phyloP scores from a whole-genome alignment of 169 alveolate genomes.

The Plasmodium vinckei region DNA sequence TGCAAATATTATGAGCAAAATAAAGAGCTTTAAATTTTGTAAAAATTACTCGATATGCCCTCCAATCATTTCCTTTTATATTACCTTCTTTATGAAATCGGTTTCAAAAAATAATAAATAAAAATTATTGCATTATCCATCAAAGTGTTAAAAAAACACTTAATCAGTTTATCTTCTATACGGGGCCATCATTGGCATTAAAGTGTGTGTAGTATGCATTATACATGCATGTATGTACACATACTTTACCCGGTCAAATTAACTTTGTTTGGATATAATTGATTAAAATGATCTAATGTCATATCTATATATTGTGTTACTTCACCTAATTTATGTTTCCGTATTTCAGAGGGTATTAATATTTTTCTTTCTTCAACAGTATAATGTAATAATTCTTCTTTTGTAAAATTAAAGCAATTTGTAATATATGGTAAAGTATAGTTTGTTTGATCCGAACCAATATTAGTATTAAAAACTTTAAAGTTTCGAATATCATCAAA shows the following conservation, averaged over 20 bases:
- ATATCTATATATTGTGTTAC: slow-evolving; percentile 61
- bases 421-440: slow-evolving; percentile 34
- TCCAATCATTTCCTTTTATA: no score
- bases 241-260: slow-evolving; percentile 24
- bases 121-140: no score
- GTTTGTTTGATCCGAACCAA: neutral
- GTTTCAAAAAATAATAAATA: no score
- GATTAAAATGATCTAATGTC: slow-evolving; percentile 35
- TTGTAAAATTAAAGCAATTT: slow-evolving; percentile 64
- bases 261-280: slow-evolving; percentile 58
- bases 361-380: slow-evolving; percentile 73
- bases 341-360: slow-evolving; percentile 29
- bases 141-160: no score
- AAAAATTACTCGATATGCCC: no score
- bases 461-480: slow-evolving; percentile 33
- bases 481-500: slow-evolving; percentile 66
- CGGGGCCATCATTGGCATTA: no score
- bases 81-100: no score
- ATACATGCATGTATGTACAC: no score
- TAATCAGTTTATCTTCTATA: no score
- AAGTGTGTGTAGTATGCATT: no score
- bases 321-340: slow-evolving; percentile 31
- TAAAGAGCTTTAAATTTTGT: no score
- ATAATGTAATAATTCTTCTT: slow-evolving; percentile 60
- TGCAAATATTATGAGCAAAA: no score